Percentiles rank a stretch among this genome's conserved stretches.
Evolutionary conservation across 2,329 filamentous ascomycete species (phyloP).

Genomic region (Botrytis fragariae): DNA sequence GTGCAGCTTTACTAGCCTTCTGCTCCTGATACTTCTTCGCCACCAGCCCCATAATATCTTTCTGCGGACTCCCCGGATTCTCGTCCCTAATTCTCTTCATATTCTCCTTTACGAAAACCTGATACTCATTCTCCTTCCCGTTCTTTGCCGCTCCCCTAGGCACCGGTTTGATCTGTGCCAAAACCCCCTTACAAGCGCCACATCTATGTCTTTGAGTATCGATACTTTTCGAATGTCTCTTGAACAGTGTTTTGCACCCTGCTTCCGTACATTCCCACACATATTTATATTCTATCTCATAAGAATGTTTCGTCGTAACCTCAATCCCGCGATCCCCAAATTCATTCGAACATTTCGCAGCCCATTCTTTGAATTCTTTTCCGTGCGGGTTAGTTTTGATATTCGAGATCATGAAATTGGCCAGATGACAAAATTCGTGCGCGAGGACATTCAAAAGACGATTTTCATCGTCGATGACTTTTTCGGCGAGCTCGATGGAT

Average conservation of each 20-base stretch:
- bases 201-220: constrained; percentile 70
- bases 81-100: constrained; percentile 59
- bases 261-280: constrained; percentile 69
- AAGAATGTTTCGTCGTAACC: constrained; percentile 87
- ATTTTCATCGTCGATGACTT: constrained; percentile 76
- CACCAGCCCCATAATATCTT: constrained; percentile 67
- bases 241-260: constrained; percentile 68
- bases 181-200: constrained; percentile 66
- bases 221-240: constrained; percentile 83
- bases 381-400: constrained; percentile 78
- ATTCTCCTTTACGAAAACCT: constrained; percentile 63
- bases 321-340: constrained; percentile 64
- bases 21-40: constrained; percentile 59
- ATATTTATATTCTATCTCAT: constrained; percentile 90
- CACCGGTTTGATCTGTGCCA: constrained; percentile 77
- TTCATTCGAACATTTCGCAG: constrained; percentile 49
- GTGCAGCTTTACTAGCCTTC: constrained; percentile 40
- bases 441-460: constrained; percentile 87
- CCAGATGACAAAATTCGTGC: constrained; percentile 93
- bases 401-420: constrained; percentile 83
- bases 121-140: constrained; percentile 48
- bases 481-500: constrained; percentile 82
- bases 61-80: constrained; percentile 55
- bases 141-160: constrained; percentile 50
- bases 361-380: constrained; percentile 78